Evolutionary conservation across 2,329 filamentous ascomycete species (phyloP), one percentile per base, ranked within the genome.

Genomic region (Tolypocladium paradoxum): DNA sequence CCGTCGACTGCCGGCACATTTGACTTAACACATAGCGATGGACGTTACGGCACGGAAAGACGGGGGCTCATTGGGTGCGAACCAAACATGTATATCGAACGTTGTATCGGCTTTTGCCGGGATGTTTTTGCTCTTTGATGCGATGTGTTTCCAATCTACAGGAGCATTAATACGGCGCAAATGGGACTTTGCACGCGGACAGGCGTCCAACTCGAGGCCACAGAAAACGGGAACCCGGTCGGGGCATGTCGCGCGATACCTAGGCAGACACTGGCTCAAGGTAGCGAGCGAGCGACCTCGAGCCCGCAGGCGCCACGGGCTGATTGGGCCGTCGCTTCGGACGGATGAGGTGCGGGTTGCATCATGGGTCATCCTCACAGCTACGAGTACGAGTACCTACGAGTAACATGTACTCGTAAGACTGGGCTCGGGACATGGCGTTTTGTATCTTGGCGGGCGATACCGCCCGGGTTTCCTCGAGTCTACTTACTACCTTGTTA

Each of bases 31-130:
- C 33, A 52, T 52, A 22, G 50, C 50, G 43, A 27, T 7, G 40
- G 43, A 22, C 31, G 45, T 47, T 35, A 48, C 40, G 33, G 43
- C 34, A 52, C 33, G 22, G 48, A 47, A 52, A 52, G 50, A 52
- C 38, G 14, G 40, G 31, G 43, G 20, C 31, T 35, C 27, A 29
- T 20, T 34, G 49, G 49, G 49, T 50, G 49, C 49, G 35, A 50
- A 43, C 49, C 49, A 31, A 6, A 29, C 24, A 27, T 49, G 48
- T 49, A 37, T 14, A 33, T 33, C n/a, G 43, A 31, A 6, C 8
- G 43, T 33, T 33, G 22, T 46, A 11, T 27, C 16, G 24, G 27
- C 27, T 11, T 31, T 31, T 31, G 27, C 27, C 27, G 43, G 8
- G 43, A 18, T n/a, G 43, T 49, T 38, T 12, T 38, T 49, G 12